A percentile compares a stretch with the other conserved stretches of the same genome.
phyloP scores from a whole-genome alignment of 2,329 filamentous ascomycete genomes.

The Ceratocystis alfenasii region DNA sequence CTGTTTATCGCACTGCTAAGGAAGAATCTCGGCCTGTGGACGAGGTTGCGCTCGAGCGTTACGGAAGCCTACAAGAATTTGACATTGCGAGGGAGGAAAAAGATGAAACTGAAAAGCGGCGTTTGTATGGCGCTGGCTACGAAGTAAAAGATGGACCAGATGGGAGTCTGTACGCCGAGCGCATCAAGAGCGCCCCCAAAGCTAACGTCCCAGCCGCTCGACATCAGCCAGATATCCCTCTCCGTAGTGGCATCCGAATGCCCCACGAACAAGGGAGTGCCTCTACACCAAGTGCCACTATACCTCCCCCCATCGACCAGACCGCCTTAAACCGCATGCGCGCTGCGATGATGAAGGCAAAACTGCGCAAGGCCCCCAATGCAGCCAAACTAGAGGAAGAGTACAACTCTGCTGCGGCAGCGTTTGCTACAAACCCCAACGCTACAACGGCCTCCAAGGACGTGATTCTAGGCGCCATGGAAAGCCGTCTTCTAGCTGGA shows the following conservation, averaged over 20 bases:
- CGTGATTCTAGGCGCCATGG: constrained; percentile 75
- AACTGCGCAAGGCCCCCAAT: constrained; percentile 65
- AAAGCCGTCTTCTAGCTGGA: constrained; percentile 78
- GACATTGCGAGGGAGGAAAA: constrained; percentile 90
- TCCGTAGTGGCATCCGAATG: constrained; percentile 19
- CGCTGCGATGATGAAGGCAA: constrained; percentile 92
- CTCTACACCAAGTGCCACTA: constrained; percentile 14
- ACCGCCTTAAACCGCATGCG: constrained; percentile 79
- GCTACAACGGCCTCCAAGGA: constrained; percentile 46
- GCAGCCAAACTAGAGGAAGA: constrained; percentile 66
- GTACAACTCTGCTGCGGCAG: constrained; percentile 64
- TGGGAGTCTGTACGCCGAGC: constrained; percentile 72
- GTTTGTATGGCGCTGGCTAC: constrained; percentile 74
- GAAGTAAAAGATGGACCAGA: constrained; percentile 75
- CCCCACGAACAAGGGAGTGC: constrained; percentile 22
- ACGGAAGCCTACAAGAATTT: constrained; percentile 69
- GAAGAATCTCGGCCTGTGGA: constrained; percentile 62
- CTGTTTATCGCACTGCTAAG: constrained; percentile 68
- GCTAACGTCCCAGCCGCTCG: background rate
- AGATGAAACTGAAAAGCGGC: constrained; percentile 72
- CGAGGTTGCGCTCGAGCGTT: constrained; percentile 71
- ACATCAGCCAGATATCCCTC: constrained; percentile 4
- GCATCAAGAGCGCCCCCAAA: constrained; percentile 38
- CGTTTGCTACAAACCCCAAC: constrained; percentile 33
- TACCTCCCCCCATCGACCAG: constrained; percentile 49